Evolutionary conservation across 257 asterid genomes (phyloP).

Genomic region (Cynanchum wilfordii): DNA sequence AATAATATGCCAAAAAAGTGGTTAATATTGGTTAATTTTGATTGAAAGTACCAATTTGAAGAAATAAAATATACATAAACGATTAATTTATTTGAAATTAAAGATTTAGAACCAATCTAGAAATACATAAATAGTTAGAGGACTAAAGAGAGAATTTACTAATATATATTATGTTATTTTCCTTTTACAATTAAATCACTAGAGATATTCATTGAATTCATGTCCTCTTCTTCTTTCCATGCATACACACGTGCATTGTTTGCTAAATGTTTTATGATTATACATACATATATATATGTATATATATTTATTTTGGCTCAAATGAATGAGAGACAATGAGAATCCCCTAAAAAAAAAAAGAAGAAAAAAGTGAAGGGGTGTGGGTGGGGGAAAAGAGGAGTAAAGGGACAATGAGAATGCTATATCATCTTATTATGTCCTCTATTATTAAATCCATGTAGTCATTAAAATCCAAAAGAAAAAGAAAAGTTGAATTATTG

Average conservation of each 20-base stretch:
- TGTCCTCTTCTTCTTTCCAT: slow-evolving; percentile 5
- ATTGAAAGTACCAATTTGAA: too few species aligned
- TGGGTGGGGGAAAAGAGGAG: not conserved
- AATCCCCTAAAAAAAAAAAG: not conserved
- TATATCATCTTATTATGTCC: not conserved
- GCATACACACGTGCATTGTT: slow-evolving; percentile 2
- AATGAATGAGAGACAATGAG: slow-evolving; percentile 6
- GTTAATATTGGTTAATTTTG: too few species aligned
- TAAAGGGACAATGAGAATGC: not conserved
- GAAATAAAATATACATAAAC: too few species aligned
- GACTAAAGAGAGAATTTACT: too few species aligned
- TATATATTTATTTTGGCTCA: not conserved
- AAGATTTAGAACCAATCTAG: too few species aligned
- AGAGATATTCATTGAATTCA: not conserved
- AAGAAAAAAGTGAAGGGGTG: not conserved
- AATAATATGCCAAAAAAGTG: too few species aligned
- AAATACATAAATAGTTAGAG: too few species aligned
- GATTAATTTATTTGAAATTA: too few species aligned
- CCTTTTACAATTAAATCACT: not conserved
- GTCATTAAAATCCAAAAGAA: not conserved
- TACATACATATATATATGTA: too few species aligned
- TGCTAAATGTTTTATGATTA: not conserved
- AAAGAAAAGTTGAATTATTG: not conserved
- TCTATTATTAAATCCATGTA: not conserved
- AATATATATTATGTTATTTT: too few species aligned